Evolutionary conservation across 2,329 filamentous ascomycete genomes (phyloP).

Genomic region (Talaromyces sp.): DNA sequence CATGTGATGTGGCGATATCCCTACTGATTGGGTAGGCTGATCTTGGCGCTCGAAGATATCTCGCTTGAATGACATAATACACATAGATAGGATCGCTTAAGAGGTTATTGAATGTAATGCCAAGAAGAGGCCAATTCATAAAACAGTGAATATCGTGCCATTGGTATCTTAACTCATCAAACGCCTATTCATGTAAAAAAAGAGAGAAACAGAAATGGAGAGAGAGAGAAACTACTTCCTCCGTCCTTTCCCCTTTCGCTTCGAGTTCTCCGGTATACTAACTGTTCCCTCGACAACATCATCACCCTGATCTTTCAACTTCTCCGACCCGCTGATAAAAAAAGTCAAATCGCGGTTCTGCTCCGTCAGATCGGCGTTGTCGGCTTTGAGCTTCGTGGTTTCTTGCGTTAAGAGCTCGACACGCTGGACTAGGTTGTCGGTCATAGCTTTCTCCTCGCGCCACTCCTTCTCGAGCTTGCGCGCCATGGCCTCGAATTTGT

Average conservation of each 20-base stretch:
- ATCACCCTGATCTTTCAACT: constrained; percentile 66
- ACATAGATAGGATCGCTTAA: background rate
- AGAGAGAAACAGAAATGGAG: background rate
- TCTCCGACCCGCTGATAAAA: constrained; percentile 81
- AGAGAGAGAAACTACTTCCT: constrained; percentile 15
- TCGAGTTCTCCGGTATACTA: constrained; percentile 55
- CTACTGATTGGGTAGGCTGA: background rate
- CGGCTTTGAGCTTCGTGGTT: constrained; percentile 50
- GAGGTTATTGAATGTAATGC: background rate
- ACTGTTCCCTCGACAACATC: constrained; percentile 70
- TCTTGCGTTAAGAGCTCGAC: constrained; percentile 63
- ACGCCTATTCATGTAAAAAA: background rate
- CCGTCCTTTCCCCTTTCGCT: constrained; percentile 44
- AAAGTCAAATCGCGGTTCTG: constrained; percentile 83
- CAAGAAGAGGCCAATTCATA: background rate
- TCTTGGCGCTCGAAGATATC: background rate
- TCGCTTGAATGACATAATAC: background rate
- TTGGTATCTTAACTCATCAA: background rate
- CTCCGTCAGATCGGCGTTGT: constrained; percentile 72
- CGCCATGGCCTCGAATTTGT: constrained; percentile 71
- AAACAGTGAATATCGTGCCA: background rate
- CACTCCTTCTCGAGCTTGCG: constrained; percentile 69
- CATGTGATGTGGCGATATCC: background rate
- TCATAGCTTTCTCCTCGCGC: constrained; percentile 82
- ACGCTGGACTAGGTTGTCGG: constrained; percentile 73